These are phyloP conservation scores for Hymenochaete sp. DNA, from an alignment of 1,284 basidiomycete genomes.

Conservation along the genomic window DNA sequence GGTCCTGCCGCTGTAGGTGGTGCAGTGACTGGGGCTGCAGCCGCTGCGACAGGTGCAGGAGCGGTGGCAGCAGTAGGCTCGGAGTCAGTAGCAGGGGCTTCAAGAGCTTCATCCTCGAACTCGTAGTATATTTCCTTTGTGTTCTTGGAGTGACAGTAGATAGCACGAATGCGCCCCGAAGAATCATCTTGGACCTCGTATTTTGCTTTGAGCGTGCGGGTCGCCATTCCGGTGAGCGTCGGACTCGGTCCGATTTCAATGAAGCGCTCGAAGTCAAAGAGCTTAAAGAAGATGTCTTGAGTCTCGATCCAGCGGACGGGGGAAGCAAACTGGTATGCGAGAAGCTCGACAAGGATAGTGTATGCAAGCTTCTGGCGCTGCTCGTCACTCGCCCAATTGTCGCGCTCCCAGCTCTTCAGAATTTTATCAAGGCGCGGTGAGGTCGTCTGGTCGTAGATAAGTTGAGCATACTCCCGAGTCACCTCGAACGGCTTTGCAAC, in stretches of 20 bases:
- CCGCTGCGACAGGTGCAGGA: conserved; percentile 36
- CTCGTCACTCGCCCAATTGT: conserved; percentile 75
- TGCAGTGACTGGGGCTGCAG: conserved; percentile 36
- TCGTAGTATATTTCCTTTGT: conserved; percentile 96
- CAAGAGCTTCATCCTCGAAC: conserved; percentile 81
- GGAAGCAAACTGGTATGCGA: conserved; percentile 94
- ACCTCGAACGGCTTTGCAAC: conserved; percentile 93
- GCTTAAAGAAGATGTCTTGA: conserved; percentile 86
- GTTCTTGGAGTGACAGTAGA: conserved; percentile 93
- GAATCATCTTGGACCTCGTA: conserved; percentile 90
- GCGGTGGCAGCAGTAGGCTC: conserved; percentile 35
- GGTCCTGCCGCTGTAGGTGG: conserved; percentile 47
- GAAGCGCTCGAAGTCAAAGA: conserved; percentile 88
- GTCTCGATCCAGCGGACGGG: conserved; percentile 99
- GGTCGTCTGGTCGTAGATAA: conserved; percentile 91
- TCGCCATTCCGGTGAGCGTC: conserved; percentile 94
- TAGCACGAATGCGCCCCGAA: conserved; percentile 68
- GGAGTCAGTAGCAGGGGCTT: conserved; percentile 36
- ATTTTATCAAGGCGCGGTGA: conserved; percentile 92
- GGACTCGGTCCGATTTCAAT: conserved; percentile 96
- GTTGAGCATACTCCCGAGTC: conserved; percentile 82
- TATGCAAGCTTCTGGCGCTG: conserved; percentile 92
- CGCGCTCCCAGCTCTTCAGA: conserved; percentile 88
- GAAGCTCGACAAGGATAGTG: conserved; percentile 89
- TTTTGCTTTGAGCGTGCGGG: conserved; percentile 90